Base-by-base conservation (phyloP, 2,329 filamentous ascomycete species). In the Cadophora sp. region DNA sequence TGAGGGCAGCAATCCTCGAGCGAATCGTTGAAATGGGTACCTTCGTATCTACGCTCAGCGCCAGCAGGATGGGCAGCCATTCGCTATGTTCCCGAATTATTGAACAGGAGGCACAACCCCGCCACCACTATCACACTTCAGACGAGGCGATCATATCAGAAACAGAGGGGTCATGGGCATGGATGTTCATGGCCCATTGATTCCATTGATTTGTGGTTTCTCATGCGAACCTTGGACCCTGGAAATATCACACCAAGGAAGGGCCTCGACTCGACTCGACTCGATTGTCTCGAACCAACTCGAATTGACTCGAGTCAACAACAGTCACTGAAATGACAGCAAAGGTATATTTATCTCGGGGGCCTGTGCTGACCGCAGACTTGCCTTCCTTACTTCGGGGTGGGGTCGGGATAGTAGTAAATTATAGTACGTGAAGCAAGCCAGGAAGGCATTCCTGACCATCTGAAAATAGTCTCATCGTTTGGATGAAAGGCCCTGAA, bases 381-480 rank as follows among this genome's bases (percentile, higher is more conserved):
- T 30, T 30, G 27, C 27, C 27, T 30, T 30, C 27, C 39, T 39
- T 22, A 39, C 33, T 24, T 55, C 43, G 33, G 48, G 20, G 43
- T 50, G 62, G 53, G 62, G 62, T 58, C 48, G 22, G 27, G 59
- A 64, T 51, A 30, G 27, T 30, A 30, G n/a, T n/a, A n/a, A n/a
- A n/a, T n/a, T 64, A 64, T 51, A 30, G 27, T 30, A 30, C 27
- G 53, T 64, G 62, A 64, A 59, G 45, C 18, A 27, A 27, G 20
- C 1, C 30, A 20, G 45, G 24, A 27, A 27, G 20, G 4, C 30
- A 20, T 18, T 33, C n/a, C 16, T n/a, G 9, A 4, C 16, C 56
- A 5, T 58, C 64, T 66, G 58, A 62, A 66, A 66, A 66, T 66
- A 62, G 64, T n/a, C 11, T 16, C 53, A 27, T 51, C 43, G 64